These are phyloP conservation scores for Zalaria obscura DNA, from an alignment of 2,329 filamentous ascomycete species.

Conservation along the genomic window DNA sequence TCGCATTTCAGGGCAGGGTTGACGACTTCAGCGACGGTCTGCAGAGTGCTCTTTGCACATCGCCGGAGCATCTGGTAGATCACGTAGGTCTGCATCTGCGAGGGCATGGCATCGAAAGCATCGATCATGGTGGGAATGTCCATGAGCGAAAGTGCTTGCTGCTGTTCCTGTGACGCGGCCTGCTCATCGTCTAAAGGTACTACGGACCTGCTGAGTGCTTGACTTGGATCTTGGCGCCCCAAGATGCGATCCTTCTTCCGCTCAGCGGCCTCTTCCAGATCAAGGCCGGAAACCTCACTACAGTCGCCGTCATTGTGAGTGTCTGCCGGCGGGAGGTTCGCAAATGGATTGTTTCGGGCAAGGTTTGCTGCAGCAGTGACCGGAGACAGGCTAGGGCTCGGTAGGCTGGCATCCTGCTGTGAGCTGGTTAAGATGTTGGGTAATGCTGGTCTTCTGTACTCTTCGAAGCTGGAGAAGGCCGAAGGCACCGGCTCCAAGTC, in stretches of 20 bases:
- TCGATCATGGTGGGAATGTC: slow-evolving; percentile 80
- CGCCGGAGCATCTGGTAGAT: slow-evolving; percentile 91
- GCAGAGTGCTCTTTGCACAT: slow-evolving; percentile 75
- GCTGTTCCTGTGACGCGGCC: too few species aligned
- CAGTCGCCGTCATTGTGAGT: slow-evolving; percentile 15
- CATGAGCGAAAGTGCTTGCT: slow-evolving; percentile 34
- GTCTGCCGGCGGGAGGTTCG: slow-evolving; percentile 1
- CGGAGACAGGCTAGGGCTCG: slow-evolving; percentile 87
- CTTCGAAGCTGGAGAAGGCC: slow-evolving; percentile 3
- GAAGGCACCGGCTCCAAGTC: slow-evolving; percentile 44
- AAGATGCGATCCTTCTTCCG: too few species aligned
- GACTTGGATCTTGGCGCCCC: too few species aligned
- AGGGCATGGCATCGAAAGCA: slow-evolving; percentile 79
- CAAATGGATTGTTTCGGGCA: slow-evolving; percentile 17
- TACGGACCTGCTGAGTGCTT: too few species aligned
- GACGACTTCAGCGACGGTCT: slow-evolving; percentile 78
- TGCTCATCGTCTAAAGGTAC: too few species aligned
- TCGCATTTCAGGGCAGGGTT: slow-evolving; percentile 93
- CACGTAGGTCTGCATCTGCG: slow-evolving; percentile 85
- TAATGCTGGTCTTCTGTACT: slow-evolving; percentile 15
- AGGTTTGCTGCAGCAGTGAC: slow-evolving; percentile 63
- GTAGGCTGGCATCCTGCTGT: slow-evolving; percentile 79
- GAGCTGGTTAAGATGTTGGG: slow-evolving; percentile 53
- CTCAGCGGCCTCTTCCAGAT: slow-evolving; percentile 14
- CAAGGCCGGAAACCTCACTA: slow-evolving; percentile 17